These are phyloP conservation scores for Aspergillus luchuensis DNA, from an alignment of 2,329 filamentous ascomycete genomes.

Conservation along the genomic window DNA sequence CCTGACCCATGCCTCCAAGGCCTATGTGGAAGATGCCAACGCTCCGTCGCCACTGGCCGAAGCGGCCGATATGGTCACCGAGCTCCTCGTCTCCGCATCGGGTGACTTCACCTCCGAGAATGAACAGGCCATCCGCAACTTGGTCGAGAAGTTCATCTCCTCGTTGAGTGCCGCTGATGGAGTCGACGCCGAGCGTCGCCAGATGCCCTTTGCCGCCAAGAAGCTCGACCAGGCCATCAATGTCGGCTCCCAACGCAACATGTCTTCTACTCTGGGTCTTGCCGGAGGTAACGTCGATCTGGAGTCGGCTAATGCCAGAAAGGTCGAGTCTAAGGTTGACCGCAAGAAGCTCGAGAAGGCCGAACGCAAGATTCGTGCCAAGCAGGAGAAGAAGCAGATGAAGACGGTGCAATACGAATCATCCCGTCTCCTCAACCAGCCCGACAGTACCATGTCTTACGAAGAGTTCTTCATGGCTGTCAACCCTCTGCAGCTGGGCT, in stretches of 20 bases:
- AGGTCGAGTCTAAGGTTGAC: slow-evolving; percentile 97
- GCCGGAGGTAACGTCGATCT: slow-evolving; percentile 83
- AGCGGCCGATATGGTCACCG: slow-evolving; percentile 80
- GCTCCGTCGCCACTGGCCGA: slow-evolving; percentile 77
- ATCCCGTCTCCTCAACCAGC: slow-evolving; percentile 80
- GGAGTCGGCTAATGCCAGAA: slow-evolving; percentile 87
- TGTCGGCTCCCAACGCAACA: slow-evolving; percentile 89
- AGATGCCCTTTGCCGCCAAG: slow-evolving; percentile 74
- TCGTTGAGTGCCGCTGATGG: slow-evolving; percentile 76
- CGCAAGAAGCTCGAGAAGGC: slow-evolving; percentile 99
- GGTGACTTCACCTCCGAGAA: slow-evolving; percentile 73
- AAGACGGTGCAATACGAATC: slow-evolving; percentile 98
- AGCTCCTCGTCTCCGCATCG: slow-evolving; percentile 89
- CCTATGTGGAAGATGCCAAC: slow-evolving; percentile 71
- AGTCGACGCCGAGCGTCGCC: slow-evolving; percentile 64
- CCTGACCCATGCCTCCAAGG: slow-evolving; percentile 85
- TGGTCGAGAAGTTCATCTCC: slow-evolving; percentile 88
- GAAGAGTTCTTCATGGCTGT: slow-evolving; percentile 99
- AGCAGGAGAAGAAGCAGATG: slow-evolving; percentile 97
- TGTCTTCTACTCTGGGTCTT: slow-evolving; percentile 91
- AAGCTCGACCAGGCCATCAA: slow-evolving; percentile 93
- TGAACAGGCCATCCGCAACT: slow-evolving; percentile 74
- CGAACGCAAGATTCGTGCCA: slow-evolving; percentile 93
- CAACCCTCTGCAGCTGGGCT: slow-evolving; percentile 88
- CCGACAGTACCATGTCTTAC: slow-evolving; percentile 84